phyloP scores from a whole-genome alignment of 108 stramenopile genomes.

The Fistulifera solaris region DNA sequence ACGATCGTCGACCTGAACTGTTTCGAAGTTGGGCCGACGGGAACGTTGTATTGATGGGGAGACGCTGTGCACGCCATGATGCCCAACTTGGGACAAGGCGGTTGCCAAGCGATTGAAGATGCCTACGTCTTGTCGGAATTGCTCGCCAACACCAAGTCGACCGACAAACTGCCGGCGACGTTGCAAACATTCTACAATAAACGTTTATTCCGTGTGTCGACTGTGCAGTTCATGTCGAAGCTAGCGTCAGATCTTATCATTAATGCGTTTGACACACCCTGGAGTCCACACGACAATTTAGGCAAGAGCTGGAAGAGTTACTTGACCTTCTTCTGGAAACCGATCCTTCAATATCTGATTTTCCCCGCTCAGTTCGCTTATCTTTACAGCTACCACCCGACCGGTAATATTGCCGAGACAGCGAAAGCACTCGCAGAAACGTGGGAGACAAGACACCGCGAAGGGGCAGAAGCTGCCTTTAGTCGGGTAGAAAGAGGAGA shows the following conservation, averaged over 20 bases:
- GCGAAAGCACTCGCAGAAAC: conserved; percentile 48
- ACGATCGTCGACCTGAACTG: conserved; percentile 88
- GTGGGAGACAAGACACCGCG: conserved; percentile 60
- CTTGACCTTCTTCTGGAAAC: conserved; percentile 90
- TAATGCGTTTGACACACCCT: conserved; percentile 90
- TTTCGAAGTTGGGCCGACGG: conserved; percentile 89
- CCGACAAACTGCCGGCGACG: conserved; percentile 56
- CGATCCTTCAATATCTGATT: conserved; percentile 76
- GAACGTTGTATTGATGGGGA: conserved; percentile 86
- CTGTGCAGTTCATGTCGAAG: conserved; percentile 85
- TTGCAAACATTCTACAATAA: conserved; percentile 86
- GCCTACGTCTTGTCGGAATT: conserved; percentile 86
- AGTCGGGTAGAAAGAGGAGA: conserved; percentile 43
- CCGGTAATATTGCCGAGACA: conserved; percentile 69
- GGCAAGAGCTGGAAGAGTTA: conserved; percentile 87
- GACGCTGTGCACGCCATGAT: conserved; percentile 89
- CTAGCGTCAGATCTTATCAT: conserved; percentile 93
- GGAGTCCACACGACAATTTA: conserved; percentile 80
- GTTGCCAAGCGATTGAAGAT: conserved; percentile 96
- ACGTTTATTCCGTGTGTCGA: conserved; percentile 82
- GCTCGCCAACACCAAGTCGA: conserved; percentile 62
- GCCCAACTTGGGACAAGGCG: conserved; percentile 96
- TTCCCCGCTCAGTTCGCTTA: conserved; percentile 88
- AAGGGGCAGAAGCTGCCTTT: conserved; percentile 66
- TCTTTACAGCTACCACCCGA: conserved; percentile 81